A percentile compares a stretch with the other conserved stretches of the same genome.
Evolutionary conservation across 176 grass and related monocot genomes (phyloP).

Genomic region (Phoenix dactylifera): DNA sequence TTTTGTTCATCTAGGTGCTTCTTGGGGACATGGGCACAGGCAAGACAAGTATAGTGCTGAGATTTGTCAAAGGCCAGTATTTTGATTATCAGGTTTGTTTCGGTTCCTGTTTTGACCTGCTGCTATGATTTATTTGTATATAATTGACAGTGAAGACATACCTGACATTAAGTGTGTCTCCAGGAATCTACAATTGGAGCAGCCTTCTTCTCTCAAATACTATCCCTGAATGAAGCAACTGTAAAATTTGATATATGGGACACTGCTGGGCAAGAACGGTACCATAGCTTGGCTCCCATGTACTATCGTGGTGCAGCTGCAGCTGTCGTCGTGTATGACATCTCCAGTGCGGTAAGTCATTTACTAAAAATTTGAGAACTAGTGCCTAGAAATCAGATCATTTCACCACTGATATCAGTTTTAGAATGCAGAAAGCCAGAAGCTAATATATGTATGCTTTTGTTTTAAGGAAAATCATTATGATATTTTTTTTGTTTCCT

Average conservation of each 20-base stretch:
- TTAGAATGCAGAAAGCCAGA: too few species aligned
- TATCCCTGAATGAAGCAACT: conserved; percentile 35
- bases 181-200: conserved; percentile 86
- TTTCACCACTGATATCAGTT: too few species aligned
- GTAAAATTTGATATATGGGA: conserved; percentile 84
- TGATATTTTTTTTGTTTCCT: too few species aligned
- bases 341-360: conserved; percentile 38
- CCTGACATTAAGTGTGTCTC: background rate
- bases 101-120: too few species aligned
- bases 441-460: too few species aligned
- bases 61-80: conserved; percentile 70
- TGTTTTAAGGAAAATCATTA: too few species aligned
- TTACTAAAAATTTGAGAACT: background rate
- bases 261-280: conserved; percentile 71
- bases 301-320: conserved; percentile 68
- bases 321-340: conserved; percentile 71
- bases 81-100: conserved; percentile 45
- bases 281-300: conserved; percentile 81
- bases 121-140: too few species aligned
- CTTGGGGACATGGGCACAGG: conserved; percentile 71
- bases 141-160: too few species aligned
- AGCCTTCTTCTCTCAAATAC: conserved; percentile 71
- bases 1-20: conserved; percentile 29
- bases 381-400: too few species aligned
- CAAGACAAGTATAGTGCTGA: conserved; percentile 69